These are phyloP conservation scores for Chloranthus sessilifolius DNA, from an alignment of 164 flowering plant genomes.

Conservation along the genomic window DNA sequence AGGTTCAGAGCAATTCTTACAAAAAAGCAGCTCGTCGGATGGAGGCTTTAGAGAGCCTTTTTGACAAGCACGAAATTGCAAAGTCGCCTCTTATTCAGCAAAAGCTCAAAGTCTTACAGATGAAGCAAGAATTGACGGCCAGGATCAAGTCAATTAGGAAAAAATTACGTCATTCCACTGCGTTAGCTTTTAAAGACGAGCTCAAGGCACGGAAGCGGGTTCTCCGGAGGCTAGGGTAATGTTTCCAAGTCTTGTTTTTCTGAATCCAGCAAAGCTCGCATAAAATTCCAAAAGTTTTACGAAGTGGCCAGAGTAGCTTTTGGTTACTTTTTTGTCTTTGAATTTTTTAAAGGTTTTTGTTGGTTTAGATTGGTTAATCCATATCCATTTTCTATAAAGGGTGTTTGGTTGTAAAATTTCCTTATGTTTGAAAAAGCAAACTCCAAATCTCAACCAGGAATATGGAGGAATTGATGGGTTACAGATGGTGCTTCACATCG, in stretches of 20 bases:
- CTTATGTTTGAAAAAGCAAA: no score
- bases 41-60: constrained; percentile 81
- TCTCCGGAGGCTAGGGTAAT: constrained; percentile 87
- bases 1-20: constrained; percentile 83
- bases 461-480: no score
- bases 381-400: no score
- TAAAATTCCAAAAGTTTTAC: no score
- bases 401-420: neutral
- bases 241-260: neutral
- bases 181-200: constrained; percentile 95
- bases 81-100: constrained; percentile 79
- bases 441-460: no score
- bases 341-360: neutral
- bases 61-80: constrained; percentile 74
- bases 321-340: neutral
- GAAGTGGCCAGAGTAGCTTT: no score
- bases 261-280: no score
- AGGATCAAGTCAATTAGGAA: constrained; percentile 71
- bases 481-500: no score
- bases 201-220: constrained; percentile 90
- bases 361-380: neutral
- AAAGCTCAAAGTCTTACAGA: constrained; percentile 69
- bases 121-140: constrained; percentile 71
- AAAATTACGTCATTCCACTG: constrained; percentile 64
- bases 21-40: constrained; percentile 64